Evolutionary conservation across 2,329 filamentous ascomycete species (phyloP).

Genomic region (Aspergillus ibericus): DNA sequence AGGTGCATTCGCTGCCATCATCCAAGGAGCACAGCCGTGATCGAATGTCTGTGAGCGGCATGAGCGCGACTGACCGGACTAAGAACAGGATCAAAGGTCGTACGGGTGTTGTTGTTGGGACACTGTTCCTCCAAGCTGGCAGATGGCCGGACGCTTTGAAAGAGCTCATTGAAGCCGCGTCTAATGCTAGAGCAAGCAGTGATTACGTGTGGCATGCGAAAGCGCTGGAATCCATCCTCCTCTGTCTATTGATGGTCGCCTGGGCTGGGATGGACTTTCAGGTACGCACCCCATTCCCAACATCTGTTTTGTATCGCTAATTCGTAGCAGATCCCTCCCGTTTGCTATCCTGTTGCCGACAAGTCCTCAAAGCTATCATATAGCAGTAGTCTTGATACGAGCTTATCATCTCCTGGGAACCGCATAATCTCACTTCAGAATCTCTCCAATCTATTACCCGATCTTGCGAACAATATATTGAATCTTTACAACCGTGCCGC

Average conservation of each 20-base stretch:
- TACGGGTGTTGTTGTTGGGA: slow-evolving; percentile 75
- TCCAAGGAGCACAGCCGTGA: slow-evolving; percentile 59
- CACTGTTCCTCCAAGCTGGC: slow-evolving; percentile 83
- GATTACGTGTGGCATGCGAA: slow-evolving; percentile 99
- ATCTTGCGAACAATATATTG: slow-evolving; percentile 57
- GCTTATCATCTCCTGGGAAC: slow-evolving; percentile 49
- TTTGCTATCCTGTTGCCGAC: slow-evolving; percentile 53
- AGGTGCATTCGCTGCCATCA: slow-evolving; percentile 37
- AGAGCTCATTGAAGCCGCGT: slow-evolving; percentile 78
- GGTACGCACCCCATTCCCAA: slow-evolving; percentile 23
- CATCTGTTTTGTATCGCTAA: slow-evolving; percentile 10
- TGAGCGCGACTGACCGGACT: slow-evolving; percentile 74
- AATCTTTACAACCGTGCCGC: slow-evolving; percentile 56
- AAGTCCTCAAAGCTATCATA: slow-evolving; percentile 49
- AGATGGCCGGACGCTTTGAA: slow-evolving; percentile 85
- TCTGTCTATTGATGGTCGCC: slow-evolving; percentile 78
- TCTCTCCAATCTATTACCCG: slow-evolving; percentile 55
- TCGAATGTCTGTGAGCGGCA: slow-evolving; percentile 65
- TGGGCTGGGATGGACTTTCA: slow-evolving; percentile 81
- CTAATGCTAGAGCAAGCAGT: slow-evolving; percentile 72
- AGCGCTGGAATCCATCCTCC: slow-evolving; percentile 80
- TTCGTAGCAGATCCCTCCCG: slow-evolving; percentile 50
- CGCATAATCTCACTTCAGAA: slow-evolving; percentile 49
- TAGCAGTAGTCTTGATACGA: slow-evolving; percentile 40
- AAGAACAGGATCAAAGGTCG: slow-evolving; percentile 80